A percentile compares a stretch with the other conserved stretches of the same genome.
These are phyloP conservation scores for Pelargonium australe DNA, from an alignment of 441 rosid species.

Conservation along the genomic window DNA sequence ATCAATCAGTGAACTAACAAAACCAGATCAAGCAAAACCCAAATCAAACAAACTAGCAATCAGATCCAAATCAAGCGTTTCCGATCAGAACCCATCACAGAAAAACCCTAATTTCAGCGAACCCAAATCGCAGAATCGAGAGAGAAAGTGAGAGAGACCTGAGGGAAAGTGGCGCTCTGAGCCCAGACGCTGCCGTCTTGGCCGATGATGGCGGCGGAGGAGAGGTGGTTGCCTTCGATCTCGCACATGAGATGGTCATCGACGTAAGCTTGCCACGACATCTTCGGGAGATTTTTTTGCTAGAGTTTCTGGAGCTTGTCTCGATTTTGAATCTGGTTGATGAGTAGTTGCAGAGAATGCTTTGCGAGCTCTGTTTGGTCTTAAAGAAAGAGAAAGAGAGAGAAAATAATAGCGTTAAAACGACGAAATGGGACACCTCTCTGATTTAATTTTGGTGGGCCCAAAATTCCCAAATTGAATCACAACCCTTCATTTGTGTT, in stretches of 20 bases:
- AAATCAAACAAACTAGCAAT: not conserved
- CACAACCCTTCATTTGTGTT: too few species aligned
- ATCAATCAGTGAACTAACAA: not conserved
- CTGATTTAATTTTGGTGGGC: too few species aligned
- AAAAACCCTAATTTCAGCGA: too few species aligned
- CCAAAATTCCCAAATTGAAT: too few species aligned
- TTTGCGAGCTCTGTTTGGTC: too few species aligned
- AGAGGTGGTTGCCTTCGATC: constrained; percentile 51
- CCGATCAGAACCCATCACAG: not conserved
- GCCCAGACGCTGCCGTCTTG: constrained; percentile 90
- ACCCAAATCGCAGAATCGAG: not conserved
- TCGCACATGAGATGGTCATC: constrained; percentile 89
- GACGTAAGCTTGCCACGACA: constrained; percentile 90
- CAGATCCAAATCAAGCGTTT: not conserved
- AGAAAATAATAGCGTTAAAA: too few species aligned
- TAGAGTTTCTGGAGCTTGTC: not conserved
- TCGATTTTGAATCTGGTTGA: not conserved
- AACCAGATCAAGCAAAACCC: not conserved
- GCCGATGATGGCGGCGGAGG: constrained; percentile 76
- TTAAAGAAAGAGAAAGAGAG: too few species aligned
- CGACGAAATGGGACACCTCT: too few species aligned
- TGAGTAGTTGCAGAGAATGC: not conserved
- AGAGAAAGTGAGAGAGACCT: constrained; percentile 28
- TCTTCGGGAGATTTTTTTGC: constrained; percentile 19
- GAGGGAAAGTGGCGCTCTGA: constrained; percentile 67